These are phyloP conservation scores for Chenopodium suecicum DNA, from an alignment of 148 eudicot genomes.

Conservation along the genomic window DNA sequence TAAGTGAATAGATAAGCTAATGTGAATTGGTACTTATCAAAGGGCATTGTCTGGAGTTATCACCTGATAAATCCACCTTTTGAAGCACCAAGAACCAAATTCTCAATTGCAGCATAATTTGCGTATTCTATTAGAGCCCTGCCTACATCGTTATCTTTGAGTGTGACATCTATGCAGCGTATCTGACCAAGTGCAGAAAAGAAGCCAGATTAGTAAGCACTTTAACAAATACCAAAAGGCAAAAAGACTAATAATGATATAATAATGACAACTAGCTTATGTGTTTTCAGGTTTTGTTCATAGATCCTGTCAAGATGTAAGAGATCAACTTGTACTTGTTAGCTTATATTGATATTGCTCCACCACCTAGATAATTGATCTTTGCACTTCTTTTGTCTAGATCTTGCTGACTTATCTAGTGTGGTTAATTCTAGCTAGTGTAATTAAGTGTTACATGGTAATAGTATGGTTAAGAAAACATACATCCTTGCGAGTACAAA, in stretches of 20 bases:
- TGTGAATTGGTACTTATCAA: background rate
- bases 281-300: background rate
- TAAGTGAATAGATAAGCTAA: background rate
- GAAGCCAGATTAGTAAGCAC: constrained; percentile 1
- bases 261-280: background rate
- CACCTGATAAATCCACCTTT: constrained; percentile 77
- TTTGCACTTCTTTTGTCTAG: background rate
- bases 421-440: background rate
- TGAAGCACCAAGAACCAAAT: constrained; percentile 74
- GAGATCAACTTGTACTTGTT: background rate
- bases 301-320: background rate
- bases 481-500: constrained; percentile 86
- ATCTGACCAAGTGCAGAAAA: constrained; percentile 43
- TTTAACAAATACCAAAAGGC: background rate
- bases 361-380: background rate
- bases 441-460: background rate
- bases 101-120: constrained; percentile 68
- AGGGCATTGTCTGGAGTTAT: constrained; percentile 9
- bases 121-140: constrained; percentile 69
- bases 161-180: constrained; percentile 66
- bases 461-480: constrained; percentile 4
- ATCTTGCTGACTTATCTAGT: background rate
- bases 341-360: background rate
- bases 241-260: background rate
- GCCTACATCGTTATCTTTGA: constrained; percentile 61